Percentiles rank a stretch among this genome's conserved stretches.
phyloP scores from a whole-genome alignment of 306 rosid species.

The Prunus salicina region DNA sequence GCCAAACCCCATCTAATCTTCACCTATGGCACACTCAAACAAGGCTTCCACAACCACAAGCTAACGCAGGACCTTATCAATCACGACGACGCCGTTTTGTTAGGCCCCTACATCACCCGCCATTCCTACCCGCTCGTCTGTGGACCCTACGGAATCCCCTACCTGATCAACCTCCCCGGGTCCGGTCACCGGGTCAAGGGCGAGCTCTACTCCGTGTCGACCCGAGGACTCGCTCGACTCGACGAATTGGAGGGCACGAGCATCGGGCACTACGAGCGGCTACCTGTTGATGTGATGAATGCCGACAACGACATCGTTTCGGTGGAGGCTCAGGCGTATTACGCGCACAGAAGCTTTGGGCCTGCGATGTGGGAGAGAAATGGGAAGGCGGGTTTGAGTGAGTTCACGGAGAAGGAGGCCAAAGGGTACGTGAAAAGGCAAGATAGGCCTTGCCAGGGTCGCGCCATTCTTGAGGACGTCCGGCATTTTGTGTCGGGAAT shows the following conservation, averaged over 20 bases:
- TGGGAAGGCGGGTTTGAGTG: conserved; percentile 33
- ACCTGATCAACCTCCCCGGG: conserved; percentile 60
- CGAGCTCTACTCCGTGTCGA: conserved; percentile 54
- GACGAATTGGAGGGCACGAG: conserved; percentile 58
- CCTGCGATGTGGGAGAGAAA: conserved; percentile 47
- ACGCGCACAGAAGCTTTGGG: conserved; percentile 45
- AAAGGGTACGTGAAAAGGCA: conserved; percentile 29
- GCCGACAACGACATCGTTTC: background rate
- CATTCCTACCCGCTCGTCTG: conserved; percentile 44
- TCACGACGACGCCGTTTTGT: conserved; percentile 41
- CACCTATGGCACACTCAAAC: conserved; percentile 69
- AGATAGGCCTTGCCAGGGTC: conserved; percentile 19
- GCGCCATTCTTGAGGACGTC: conserved; percentile 23
- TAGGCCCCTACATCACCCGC: conserved; percentile 32
- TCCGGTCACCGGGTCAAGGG: conserved; percentile 47
- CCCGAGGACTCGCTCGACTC: conserved; percentile 36
- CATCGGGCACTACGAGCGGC: conserved; percentile 51
- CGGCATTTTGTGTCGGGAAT: conserved; percentile 1
- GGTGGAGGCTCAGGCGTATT: conserved; percentile 51
- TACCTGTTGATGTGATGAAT: conserved; percentile 17
- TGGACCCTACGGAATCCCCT: conserved; percentile 69
- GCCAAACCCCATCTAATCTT: conserved; percentile 32
- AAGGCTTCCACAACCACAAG: conserved; percentile 49
- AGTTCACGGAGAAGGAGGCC: conserved; percentile 30
- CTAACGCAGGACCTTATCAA: conserved; percentile 39